Conservation (phyloP, 2,329 filamentous ascomycete species). For the Pseudogymnoascus sp. region DNA sequence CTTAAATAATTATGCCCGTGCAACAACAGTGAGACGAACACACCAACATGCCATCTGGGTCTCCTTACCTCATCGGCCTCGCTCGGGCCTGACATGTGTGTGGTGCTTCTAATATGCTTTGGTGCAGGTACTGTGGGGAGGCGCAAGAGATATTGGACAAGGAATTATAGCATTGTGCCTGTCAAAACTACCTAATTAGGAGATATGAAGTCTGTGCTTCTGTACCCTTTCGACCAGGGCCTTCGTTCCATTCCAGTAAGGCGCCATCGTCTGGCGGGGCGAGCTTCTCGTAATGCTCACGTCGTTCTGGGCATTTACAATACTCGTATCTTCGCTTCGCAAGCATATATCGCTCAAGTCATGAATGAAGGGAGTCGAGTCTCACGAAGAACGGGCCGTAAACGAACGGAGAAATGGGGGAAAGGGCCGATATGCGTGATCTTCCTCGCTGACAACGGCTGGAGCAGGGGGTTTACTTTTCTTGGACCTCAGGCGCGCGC, state of each 20-base stretch:
- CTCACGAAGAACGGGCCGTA: background rate
- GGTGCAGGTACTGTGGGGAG: slow-evolving; percentile 5
- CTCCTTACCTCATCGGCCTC: background rate
- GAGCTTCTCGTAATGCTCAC: background rate
- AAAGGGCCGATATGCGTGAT: background rate
- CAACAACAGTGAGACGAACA: background rate
- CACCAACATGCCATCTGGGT: background rate
- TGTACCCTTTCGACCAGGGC: background rate
- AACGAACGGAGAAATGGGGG: background rate
- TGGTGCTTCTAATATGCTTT: background rate
- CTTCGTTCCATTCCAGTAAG: background rate
- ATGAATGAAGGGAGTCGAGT: background rate
- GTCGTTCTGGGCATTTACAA: background rate
- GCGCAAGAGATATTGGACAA: slow-evolving; percentile 6
- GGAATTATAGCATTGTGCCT: slow-evolving; percentile 5
- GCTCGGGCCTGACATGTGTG: background rate
- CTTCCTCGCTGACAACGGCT: background rate
- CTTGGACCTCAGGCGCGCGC: background rate
- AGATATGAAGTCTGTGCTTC: slow-evolving; percentile 1
- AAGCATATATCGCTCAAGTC: background rate
- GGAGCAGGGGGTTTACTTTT: background rate
- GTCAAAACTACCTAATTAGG: background rate
- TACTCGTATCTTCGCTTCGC: background rate
- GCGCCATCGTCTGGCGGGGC: background rate
- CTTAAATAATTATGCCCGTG: background rate